Percentiles rank a stretch among this genome's conserved stretches.
Conservation (phyloP, 2,329 filamentous ascomycete genomes). For the Eutypella sp. region DNA sequence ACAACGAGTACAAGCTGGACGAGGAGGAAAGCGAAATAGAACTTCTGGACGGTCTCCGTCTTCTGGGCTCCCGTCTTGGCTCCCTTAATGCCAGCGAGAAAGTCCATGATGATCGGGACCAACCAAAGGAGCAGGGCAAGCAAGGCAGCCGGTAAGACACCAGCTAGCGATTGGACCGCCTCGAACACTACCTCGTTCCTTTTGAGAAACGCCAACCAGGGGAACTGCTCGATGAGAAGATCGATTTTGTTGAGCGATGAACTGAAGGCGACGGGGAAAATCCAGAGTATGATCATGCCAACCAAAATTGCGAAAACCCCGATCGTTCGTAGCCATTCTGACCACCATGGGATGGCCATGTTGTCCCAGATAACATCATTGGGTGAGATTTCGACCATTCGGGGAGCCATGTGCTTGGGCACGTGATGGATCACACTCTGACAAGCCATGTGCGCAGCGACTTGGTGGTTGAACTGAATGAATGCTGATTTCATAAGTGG, state of each 20-base stretch:
- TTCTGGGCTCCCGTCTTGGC: constrained; percentile 76
- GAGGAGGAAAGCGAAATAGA: constrained; percentile 92
- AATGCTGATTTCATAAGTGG: constrained; percentile 95
- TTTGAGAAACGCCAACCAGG: constrained; percentile 68
- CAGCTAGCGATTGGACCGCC: constrained; percentile 62
- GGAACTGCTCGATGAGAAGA: constrained; percentile 57
- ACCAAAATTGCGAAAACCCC: constrained; percentile 61
- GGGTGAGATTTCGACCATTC: constrained; percentile 89
- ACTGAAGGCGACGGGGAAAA: constrained; percentile 84
- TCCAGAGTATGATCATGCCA: constrained; percentile 82
- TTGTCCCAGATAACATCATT: constrained; percentile 95
- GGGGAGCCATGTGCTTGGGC: constrained; percentile 88
- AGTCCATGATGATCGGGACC: constrained; percentile 71
- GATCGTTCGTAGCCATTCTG: constrained; percentile 68
- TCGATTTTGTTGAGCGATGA: constrained; percentile 76
- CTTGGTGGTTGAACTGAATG: constrained; percentile 97
- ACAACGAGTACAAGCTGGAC: constrained; percentile 93
- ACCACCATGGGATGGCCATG: constrained; percentile 94
- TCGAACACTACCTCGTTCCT: constrained; percentile 55
- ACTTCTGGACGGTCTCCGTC: constrained; percentile 80
- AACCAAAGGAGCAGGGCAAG: constrained; percentile 75
- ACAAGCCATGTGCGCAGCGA: constrained; percentile 96
- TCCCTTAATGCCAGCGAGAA: constrained; percentile 70
- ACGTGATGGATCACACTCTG: constrained; percentile 87
- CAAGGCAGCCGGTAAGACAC: constrained; percentile 77